Evolutionary conservation across 257 asterid species (phyloP).

Genomic region (Ocimum tenuiflorum): DNA sequence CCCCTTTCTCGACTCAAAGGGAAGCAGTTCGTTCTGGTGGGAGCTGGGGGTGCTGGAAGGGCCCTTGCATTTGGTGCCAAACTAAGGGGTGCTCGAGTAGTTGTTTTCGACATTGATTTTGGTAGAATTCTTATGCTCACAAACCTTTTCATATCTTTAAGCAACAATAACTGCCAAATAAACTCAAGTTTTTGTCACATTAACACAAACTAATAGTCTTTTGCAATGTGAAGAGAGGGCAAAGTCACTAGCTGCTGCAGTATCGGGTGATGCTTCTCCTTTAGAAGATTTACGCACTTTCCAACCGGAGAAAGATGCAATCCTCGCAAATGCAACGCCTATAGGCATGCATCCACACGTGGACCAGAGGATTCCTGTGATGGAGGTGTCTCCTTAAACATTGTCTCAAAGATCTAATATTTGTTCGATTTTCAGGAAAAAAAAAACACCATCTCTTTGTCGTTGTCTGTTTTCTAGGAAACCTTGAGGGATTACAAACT

Average conservation of each 20-base stretch:
- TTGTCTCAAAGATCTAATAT: background rate
- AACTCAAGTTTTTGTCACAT: too few relatives aligned
- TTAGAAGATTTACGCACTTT: conserved; percentile 35
- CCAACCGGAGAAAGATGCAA: conserved; percentile 50
- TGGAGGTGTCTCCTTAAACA: conserved; percentile 17
- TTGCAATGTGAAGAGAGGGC: conserved; percentile 41
- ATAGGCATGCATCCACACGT: conserved; percentile 61
- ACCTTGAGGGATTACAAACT: conserved; percentile 37
- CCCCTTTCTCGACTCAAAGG: conserved; percentile 23
- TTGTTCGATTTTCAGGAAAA: too few relatives aligned
- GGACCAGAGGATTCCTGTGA: conserved; percentile 46
- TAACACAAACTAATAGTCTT: too few relatives aligned
- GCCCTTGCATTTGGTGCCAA: conserved; percentile 64
- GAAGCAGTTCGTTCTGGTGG: conserved; percentile 52
- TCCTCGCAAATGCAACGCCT: conserved; percentile 70
- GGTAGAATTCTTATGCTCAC: conserved; percentile 20
- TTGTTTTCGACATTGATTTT: conserved; percentile 50
- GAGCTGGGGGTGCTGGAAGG: conserved; percentile 81
- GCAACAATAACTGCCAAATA: too few relatives aligned
- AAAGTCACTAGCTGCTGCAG: conserved; percentile 49
- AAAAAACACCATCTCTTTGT: background rate
- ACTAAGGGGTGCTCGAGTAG: conserved; percentile 46
- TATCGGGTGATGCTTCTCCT: conserved; percentile 43
- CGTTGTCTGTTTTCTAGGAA: conserved; percentile 16
- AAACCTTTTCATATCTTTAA: background rate